Base-by-base conservation (phyloP, 75 land plant species). In the Pinus tabuliformis region DNA sequence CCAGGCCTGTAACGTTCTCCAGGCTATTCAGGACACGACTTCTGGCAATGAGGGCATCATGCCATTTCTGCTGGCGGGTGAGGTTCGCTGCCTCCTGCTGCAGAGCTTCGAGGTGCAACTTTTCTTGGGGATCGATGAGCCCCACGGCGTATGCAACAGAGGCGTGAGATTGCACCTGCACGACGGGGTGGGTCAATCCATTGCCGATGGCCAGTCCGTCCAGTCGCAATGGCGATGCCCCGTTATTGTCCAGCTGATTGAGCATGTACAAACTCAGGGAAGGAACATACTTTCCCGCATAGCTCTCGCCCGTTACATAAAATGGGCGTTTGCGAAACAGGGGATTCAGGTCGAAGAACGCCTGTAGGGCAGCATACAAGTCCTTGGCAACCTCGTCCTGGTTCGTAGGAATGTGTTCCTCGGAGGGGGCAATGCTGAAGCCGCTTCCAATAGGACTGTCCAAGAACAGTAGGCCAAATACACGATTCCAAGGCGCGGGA, bases 391-490 rank as follows among this genome's bases (percentile, higher is more conserved):
- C 33, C 33, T 33, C 33, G 33, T 33, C 33, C 2, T 33, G 33
- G 2, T 33, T 33, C 2, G 33, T 2, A 33, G 33, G 33, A 33
- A 33, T 33, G 33, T 33, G 33, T 33, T 33, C 33, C 33, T 33
- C 33, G 33, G 33, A 33, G 33, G 33, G 33, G 33, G 33, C 33
- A 33, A 33, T 33, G 33, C 33, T 33, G 33, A 33, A 33, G 33
- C 33, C 33, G 33, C 33, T 33, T 33, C 33, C 33, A 33, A 93
- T 84, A 11, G 98, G 98, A 75, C 83, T 95, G 70, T 95, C 98
- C 22, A 95, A 70, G 77, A 95, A 92, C 11, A 95, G 78, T 13
- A 95, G 82, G 21, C 95, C 98, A 57, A 89, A 95, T 6, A 59
- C 49, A 28, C 86, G 86, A 76, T 95, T 95, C 98, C 98, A 95